These are phyloP conservation scores for Hypoxylon perforatum DNA, from an alignment of 495 filamentous ascomycete genomes.

Conservation along the genomic window DNA sequence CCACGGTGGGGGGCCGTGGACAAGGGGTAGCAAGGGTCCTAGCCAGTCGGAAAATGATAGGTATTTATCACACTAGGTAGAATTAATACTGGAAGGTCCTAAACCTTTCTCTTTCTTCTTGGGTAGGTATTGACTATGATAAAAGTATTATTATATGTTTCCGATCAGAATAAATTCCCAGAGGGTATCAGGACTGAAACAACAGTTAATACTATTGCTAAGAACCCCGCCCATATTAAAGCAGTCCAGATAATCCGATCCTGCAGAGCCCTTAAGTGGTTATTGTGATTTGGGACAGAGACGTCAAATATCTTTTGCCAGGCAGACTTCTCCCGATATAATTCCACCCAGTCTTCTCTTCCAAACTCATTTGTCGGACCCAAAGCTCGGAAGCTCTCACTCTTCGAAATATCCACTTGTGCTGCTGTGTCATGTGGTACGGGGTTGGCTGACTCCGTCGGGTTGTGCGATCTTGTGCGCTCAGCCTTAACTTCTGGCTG, in stretches of 20 bases:
- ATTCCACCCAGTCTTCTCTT: constrained; percentile 68
- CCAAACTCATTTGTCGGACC: constrained; percentile 66
- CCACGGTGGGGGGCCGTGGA: constrained; percentile 1
- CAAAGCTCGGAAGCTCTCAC: constrained; percentile 59
- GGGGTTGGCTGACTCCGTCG: constrained; percentile 33
- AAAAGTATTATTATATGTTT: not conserved
- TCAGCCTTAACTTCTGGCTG: not conserved
- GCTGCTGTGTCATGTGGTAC: constrained; percentile 7
- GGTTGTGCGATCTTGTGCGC: constrained; percentile 2
- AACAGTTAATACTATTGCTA: constrained; percentile 48
- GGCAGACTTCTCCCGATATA: constrained; percentile 67
- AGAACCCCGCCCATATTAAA: constrained; percentile 48
- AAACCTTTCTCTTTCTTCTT: too few relatives aligned
- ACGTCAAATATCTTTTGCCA: constrained; percentile 71
- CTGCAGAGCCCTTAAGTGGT: constrained; percentile 71
- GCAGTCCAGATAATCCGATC: constrained; percentile 70
- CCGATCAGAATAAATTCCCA: constrained; percentile 26
- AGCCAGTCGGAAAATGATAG: constrained; percentile 11
- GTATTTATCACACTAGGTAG: too few relatives aligned
- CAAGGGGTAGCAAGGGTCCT: too few relatives aligned
- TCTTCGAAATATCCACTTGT: constrained; percentile 47
- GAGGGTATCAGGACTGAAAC: constrained; percentile 51
- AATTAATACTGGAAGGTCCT: too few relatives aligned
- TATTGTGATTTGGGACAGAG: constrained; percentile 70
- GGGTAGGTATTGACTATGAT: not conserved